Base-by-base conservation (phyloP, 371 early-diverging fungal genomes). In the Nematocida major region DNA sequence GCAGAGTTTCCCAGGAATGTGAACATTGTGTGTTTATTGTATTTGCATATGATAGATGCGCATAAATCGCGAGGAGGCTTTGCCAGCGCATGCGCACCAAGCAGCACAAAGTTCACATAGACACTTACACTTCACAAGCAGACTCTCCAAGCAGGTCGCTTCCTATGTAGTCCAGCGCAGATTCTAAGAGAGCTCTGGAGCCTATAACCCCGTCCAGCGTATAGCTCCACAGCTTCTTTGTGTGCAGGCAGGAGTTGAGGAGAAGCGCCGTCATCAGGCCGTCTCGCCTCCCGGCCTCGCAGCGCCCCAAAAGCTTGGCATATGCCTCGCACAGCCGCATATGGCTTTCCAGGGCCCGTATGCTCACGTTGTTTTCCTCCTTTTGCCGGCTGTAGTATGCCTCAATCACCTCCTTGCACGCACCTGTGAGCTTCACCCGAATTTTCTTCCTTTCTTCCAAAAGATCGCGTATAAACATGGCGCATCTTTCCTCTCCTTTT, bases 261-360 rank as follows among this genome's bases (percentile, higher is more conserved):
- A 73, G 76, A 50, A 73, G 63, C 3, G 62, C 45, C 20, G 45
- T 73, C 18, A 73, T 48, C n/a, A 73, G 49, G 20, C 51, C 76
- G 26, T 73, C 66, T 62, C 2, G 20, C 40, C 63, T 54, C n/a
- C 24, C 3, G 11, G 53, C 62, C 24, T 26, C 34, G 0, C 2
- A 24, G 32, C 53, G 24, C 20, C 50, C 57, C 62, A 77, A n/a
- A 13, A 79, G 62, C 57, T 59, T 79, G n/a, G 84, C 68, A 65
- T 84, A 80, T 39, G 81, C 69, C 40, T 84, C 83, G 7, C 81
- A 42, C 15, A 84, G 70, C 30, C 84, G n/a, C 13, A 82, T 76
- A 30, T 83, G 68, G 63, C 84, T 80, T 57, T 84, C 84, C n/a
- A 84, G 68, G 66, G 78, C 83, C 22, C 84, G 61, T 32, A 84